phyloP scores from a whole-genome alignment of 2,329 filamentous ascomycete species.

The Xylariaceae sp. region DNA sequence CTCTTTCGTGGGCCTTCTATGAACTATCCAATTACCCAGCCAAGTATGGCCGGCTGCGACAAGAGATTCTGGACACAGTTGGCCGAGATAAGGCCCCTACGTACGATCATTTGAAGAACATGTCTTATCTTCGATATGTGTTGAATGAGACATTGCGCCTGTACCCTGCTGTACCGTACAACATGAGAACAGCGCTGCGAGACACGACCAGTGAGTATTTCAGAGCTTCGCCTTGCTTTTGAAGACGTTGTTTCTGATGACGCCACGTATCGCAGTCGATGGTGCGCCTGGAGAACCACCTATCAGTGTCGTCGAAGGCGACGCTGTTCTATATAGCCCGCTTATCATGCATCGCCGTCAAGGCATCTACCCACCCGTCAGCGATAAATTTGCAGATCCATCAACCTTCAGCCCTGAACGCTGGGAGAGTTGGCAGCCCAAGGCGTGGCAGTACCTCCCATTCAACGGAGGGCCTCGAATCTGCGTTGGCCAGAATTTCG shows the following conservation, averaged over 20 bases:
- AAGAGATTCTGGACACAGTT: slow-evolving; percentile 53
- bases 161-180: slow-evolving; percentile 60
- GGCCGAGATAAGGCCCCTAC: slow-evolving; percentile 48
- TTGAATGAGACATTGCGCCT: slow-evolving; percentile 39
- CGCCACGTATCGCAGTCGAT: too few species aligned
- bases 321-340: slow-evolving; percentile 45
- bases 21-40: slow-evolving; percentile 58
- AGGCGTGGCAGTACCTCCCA: slow-evolving; percentile 49
- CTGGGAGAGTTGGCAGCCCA: slow-evolving; percentile 48
- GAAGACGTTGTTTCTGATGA: too few species aligned
- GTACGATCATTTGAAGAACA: slow-evolving; percentile 63
- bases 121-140: slow-evolving; percentile 59
- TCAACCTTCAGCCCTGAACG: slow-evolving; percentile 44
- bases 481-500: slow-evolving; percentile 57
- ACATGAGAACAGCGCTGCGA: slow-evolving; percentile 28
- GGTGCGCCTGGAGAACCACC: slow-evolving; percentile 24
- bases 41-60: slow-evolving; percentile 53
- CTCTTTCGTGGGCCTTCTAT: slow-evolving; percentile 64
- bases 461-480: slow-evolving; percentile 51
- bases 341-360: slow-evolving; percentile 47
- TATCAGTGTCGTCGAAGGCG: slow-evolving; percentile 42
- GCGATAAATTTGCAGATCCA: slow-evolving; percentile 27
- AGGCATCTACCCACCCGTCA: slow-evolving; percentile 43
- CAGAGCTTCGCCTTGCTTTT: too few species aligned
- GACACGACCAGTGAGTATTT: too few species aligned